These are phyloP conservation scores for Colletotrichum sp. DNA, from an alignment of 2,329 filamentous ascomycete species.

Conservation along the genomic window DNA sequence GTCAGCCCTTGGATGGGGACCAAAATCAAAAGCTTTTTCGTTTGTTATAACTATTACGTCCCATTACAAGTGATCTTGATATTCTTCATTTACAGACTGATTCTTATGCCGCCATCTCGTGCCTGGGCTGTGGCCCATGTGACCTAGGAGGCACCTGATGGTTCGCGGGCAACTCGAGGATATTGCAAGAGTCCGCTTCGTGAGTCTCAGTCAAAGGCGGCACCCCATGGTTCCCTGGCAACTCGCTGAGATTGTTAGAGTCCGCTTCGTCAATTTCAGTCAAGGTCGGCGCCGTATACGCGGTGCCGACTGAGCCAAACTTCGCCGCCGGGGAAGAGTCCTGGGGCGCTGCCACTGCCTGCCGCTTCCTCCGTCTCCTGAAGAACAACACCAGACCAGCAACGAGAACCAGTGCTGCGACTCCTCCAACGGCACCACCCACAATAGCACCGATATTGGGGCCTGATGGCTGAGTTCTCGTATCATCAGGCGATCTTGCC, in stretches of 20 bases:
- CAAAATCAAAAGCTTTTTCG: conserved; percentile 6
- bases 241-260: too few species aligned
- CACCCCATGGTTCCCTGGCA: too few species aligned
- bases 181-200: background rate
- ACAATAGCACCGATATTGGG: conserved; percentile 43
- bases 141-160: background rate
- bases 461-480: conserved; percentile 23
- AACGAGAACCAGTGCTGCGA: conserved; percentile 44
- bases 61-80: background rate
- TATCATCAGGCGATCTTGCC: background rate
- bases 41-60: background rate
- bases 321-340: background rate
- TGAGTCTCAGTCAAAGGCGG: background rate
- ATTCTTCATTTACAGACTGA: fast-evolving
- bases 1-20: background rate
- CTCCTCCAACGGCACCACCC: conserved; percentile 51
- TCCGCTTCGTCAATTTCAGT: background rate
- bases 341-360: background rate
- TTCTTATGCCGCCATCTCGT: background rate
- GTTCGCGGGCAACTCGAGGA: background rate
- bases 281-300: background rate
- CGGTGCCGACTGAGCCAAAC: background rate
- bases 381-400: conserved; percentile 43
- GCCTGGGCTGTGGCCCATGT: fast-evolving
- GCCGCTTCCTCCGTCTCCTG: conserved; percentile 31